Percentiles rank a stretch among this genome's conserved stretches.
Evolutionary conservation across 305 asterid genomes (phyloP).

Genomic region (Fraxinus dipetala): DNA sequence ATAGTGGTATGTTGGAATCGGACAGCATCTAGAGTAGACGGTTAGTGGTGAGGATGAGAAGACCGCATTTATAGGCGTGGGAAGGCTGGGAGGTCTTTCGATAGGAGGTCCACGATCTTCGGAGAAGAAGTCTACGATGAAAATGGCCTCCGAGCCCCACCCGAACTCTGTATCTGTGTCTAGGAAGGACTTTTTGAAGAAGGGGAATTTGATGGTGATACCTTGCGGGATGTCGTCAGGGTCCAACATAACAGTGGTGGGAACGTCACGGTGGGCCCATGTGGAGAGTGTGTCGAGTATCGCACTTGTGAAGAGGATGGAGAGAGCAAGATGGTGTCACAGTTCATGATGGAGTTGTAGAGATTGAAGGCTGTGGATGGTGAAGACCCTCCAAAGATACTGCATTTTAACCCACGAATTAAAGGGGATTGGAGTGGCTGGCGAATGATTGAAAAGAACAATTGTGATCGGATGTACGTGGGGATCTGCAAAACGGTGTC

Average conservation of each 20-base stretch:
- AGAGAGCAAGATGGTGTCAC: slow-evolving; percentile 47
- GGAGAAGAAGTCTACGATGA: neutral
- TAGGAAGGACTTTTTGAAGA: slow-evolving; percentile 41
- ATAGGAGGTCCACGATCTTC: neutral
- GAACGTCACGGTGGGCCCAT: slow-evolving; percentile 58
- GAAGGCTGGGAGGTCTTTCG: too few relatives aligned
- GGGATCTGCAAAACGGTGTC: slow-evolving; percentile 82
- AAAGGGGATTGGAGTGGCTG: slow-evolving; percentile 93
- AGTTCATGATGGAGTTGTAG: slow-evolving; percentile 85
- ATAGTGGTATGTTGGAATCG: too few relatives aligned
- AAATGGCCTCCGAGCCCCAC: slow-evolving; percentile 45
- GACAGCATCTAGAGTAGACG: too few relatives aligned
- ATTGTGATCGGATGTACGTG: slow-evolving; percentile 89
- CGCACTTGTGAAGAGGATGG: slow-evolving; percentile 30
- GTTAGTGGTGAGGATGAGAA: too few relatives aligned
- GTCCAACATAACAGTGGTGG: slow-evolving; percentile 83
- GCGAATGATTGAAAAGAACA: slow-evolving; percentile 76
- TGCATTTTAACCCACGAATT: slow-evolving; percentile 83
- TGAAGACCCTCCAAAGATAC: slow-evolving; percentile 83
- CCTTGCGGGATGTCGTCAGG: slow-evolving; percentile 89
- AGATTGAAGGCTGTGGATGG: slow-evolving; percentile 82
- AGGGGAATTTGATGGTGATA: slow-evolving; percentile 54
- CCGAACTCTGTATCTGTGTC: slow-evolving; percentile 53
- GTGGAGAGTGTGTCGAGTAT: slow-evolving; percentile 43
- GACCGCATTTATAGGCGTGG: too few relatives aligned